phyloP scores from a whole-genome alignment of 2,329 filamentous ascomycete species.

The Colletotrichum plurivorum region DNA sequence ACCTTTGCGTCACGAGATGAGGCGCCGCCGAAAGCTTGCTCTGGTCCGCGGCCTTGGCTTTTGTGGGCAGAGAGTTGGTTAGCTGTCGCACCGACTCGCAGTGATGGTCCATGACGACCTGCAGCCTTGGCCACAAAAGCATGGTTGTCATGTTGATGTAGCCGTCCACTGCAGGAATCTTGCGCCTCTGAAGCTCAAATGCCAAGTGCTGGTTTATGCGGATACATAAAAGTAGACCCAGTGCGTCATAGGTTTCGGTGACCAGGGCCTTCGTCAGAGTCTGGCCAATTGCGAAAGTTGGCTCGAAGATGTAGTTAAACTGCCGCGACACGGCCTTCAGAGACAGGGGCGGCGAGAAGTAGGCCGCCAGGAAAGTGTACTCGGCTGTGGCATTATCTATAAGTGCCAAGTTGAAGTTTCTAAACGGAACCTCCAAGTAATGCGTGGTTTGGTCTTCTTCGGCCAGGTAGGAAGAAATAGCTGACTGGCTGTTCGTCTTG shows the following conservation, averaged over 20 bases:
- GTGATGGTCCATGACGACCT: slow-evolving; percentile 93
- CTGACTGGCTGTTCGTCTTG: slow-evolving; percentile 78
- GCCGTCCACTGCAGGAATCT: slow-evolving; percentile 88
- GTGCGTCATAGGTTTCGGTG: slow-evolving; percentile 82
- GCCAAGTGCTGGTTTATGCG: slow-evolving; percentile 94
- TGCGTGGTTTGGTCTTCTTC: slow-evolving; percentile 91
- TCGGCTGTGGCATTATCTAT: slow-evolving; percentile 95
- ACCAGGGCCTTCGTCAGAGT: slow-evolving; percentile 82
- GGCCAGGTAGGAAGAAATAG: slow-evolving; percentile 88
- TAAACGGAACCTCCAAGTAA: slow-evolving; percentile 91
- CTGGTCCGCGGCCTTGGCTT: slow-evolving; percentile 58
- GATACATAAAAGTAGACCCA: slow-evolving; percentile 92
- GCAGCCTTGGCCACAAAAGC: slow-evolving; percentile 96
- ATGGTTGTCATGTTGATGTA: slow-evolving; percentile 97
- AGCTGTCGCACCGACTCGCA: slow-evolving; percentile 84
- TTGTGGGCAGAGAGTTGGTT: slow-evolving; percentile 66
- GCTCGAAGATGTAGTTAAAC: slow-evolving; percentile 90
- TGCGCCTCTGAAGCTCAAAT: slow-evolving; percentile 92
- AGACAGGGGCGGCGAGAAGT: slow-evolving; percentile 85
- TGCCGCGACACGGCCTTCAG: slow-evolving; percentile 85
- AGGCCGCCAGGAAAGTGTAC: slow-evolving; percentile 92
- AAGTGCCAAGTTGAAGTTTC: slow-evolving; percentile 94
- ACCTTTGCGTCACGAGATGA: slow-evolving; percentile 93
- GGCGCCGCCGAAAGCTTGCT: slow-evolving; percentile 82
- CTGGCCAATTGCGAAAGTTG: slow-evolving; percentile 88